Percentiles rank a stretch among this genome's conserved stretches.
phyloP scores from a whole-genome alignment of 1,284 basidiomycete genomes.

The Mycosarcoma mackinlayi region DNA sequence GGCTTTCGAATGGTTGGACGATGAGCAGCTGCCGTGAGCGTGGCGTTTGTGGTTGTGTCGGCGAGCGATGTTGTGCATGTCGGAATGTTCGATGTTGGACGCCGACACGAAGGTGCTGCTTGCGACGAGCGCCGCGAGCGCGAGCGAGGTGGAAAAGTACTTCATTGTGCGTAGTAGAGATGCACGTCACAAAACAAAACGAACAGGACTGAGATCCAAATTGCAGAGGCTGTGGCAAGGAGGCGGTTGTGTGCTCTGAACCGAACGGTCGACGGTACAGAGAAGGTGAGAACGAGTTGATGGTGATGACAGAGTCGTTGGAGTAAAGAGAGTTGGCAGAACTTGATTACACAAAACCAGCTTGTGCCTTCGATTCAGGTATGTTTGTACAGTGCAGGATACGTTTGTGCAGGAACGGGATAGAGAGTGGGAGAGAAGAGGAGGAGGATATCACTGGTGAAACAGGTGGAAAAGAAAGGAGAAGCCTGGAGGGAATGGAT shows the following conservation, averaged over 20 bases:
- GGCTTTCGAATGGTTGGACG: conserved; percentile 9
- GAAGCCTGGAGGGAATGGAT: conserved; percentile 15
- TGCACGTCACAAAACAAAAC: background rate
- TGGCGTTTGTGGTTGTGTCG: conserved; percentile 26
- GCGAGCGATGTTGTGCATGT: conserved; percentile 30
- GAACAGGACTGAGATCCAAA: background rate
- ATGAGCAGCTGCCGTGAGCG: conserved; percentile 27
- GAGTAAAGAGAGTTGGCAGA: conserved; percentile 2
- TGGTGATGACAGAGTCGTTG: conserved; percentile 6
- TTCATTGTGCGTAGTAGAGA: conserved; percentile 34
- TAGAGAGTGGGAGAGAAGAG: background rate
- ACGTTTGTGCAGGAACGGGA: background rate
- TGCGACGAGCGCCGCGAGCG: conserved; percentile 35
- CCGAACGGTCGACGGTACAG: background rate
- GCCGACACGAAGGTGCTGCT: conserved; percentile 45
- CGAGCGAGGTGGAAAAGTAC: conserved; percentile 31
- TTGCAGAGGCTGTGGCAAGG: background rate
- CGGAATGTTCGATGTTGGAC: conserved; percentile 26
- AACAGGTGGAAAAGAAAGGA: no score
- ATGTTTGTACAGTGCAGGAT: conserved; percentile 4
- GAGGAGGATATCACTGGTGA: background rate
- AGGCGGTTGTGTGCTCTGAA: background rate
- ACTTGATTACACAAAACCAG: conserved; percentile 18
- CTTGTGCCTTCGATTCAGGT: conserved; percentile 12
- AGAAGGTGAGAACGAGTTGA: background rate